Evolutionary conservation across 805 yeast species (phyloP).

Genomic region (Yueomyces sp.): DNA sequence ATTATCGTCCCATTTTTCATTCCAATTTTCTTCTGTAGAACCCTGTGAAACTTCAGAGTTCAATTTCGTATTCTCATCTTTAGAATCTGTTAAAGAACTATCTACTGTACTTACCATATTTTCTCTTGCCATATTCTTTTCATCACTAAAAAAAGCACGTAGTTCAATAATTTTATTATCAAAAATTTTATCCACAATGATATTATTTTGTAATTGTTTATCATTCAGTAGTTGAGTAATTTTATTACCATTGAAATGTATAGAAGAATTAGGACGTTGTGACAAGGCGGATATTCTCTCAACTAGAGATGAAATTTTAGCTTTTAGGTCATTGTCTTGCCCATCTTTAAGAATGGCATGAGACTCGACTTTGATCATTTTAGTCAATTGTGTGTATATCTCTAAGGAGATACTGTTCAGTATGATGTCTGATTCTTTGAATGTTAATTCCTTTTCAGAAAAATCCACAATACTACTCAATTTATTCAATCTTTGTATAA

Average conservation of each 20-base stretch:
- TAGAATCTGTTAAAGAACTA: background rate
- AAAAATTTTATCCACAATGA: constrained; percentile 15
- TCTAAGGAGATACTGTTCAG: background rate
- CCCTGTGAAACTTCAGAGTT: background rate
- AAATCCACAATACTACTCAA: background rate
- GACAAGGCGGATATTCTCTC: constrained; percentile 6
- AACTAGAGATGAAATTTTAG: constrained; percentile 4
- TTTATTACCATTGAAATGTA: constrained; percentile 10
- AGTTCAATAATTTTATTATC: constrained; percentile 7
- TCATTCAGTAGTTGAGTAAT: constrained; percentile 11
- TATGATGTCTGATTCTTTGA: background rate
- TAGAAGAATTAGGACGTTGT: background rate
- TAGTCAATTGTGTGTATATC: constrained; percentile 2
- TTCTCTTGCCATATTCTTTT: background rate
- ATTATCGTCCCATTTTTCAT: constrained; percentile 5
- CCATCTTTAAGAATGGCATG: constrained; percentile 7
- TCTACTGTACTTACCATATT: background rate
- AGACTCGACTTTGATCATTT: constrained; percentile 13
- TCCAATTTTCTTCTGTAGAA: constrained; percentile 9
- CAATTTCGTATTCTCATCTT: background rate
- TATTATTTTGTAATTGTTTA: constrained; percentile 11
- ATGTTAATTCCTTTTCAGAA: background rate
- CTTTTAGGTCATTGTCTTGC: constrained; percentile 3
- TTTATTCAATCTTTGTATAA: no score
- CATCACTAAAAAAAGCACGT: constrained; percentile 7